phyloP scores from a whole-genome alignment of 192 early-diverging fungal genomes.

The Coemansia sp. region DNA sequence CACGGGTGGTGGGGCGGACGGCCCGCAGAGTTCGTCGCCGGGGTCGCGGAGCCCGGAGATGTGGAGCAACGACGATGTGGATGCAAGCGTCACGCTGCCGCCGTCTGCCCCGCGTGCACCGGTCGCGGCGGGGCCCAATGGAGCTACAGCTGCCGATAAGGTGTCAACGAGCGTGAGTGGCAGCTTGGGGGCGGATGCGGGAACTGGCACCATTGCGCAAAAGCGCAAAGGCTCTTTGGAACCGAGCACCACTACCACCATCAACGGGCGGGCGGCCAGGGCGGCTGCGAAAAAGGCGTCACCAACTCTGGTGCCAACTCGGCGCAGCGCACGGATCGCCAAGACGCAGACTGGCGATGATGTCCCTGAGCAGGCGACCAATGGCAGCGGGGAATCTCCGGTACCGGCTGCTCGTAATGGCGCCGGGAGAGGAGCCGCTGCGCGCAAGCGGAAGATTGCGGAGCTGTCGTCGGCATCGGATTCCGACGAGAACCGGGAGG shows the following conservation, averaged over 20 bases:
- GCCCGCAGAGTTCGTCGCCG: neutral
- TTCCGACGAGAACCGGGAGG: neutral
- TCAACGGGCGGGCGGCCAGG: too few species aligned
- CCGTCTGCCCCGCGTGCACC: too few species aligned
- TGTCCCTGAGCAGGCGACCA: neutral
- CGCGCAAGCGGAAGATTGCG: neutral
- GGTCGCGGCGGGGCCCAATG: too few species aligned
- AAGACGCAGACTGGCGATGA: neutral
- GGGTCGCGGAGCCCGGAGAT: neutral
- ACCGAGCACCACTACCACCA: too few species aligned
- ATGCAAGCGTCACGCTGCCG: neutral
- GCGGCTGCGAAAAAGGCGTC: too few species aligned
- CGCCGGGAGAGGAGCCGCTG: neutral
- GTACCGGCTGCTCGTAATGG: neutral
- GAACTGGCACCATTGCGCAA: too few species aligned
- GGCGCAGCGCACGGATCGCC: conserved; percentile 1
- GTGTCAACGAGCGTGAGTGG: too few species aligned
- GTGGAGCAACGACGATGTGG: neutral
- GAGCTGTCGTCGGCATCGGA: neutral
- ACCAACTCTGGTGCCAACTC: neutral
- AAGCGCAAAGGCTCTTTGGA: too few species aligned
- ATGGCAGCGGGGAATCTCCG: neutral
- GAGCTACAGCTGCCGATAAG: neutral
- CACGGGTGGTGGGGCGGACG: neutral
- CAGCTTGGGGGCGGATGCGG: too few species aligned